Base-by-base conservation (phyloP, 1,139 yeast species). In the Blastobotrys indianensis region DNA sequence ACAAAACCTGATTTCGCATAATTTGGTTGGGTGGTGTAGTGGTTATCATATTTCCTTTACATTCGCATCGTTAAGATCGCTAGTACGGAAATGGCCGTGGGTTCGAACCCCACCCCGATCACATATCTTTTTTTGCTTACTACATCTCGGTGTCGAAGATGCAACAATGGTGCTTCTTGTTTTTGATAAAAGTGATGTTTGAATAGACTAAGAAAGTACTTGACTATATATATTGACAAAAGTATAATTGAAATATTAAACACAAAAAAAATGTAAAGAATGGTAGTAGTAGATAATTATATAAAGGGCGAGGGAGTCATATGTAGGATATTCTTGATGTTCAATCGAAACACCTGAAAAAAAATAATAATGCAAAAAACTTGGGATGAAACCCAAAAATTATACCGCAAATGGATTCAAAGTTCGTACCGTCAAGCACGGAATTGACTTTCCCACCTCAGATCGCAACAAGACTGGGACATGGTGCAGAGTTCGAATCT, bases 391-490 rank as follows among this genome's bases (percentile, higher is more conserved):
- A n/a, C n/a, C n/a, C n/a, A n/a, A 29, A 31, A 5, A 4, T 35
- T 39, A 41, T n/a, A 36, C 44, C 30, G 85, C 83, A 65, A 88
- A 92, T 32, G 98, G 98, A 60, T 92, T 92, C 60, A 90, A 73
- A n/a, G 92, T 84, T 59, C 96, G 79, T 10, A 92, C 96, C 3
- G 97, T 86, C 61, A 92, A 75, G 64, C 97, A 90, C 12, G 98
- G 98, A 49, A 92, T 74, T 41, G 64, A 66, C 90, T 86, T 87
- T 44, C 96, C 97, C 46, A 88, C 79, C 64, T 90, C 97, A 0
- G 97, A 94, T 56, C 97, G 76, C 52, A 92, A 72, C 52, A 92
- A 71, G 16, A 92, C 81, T 12, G 97, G 97, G 41, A 92, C 85
- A 59, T 80, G 82, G 44, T 75, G 75, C 58, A 90, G 70, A 58